Percentiles rank a stretch among this genome's conserved stretches.
phyloP scores from a whole-genome alignment of 495 filamentous ascomycete genomes.

The Lophiotrema nucula region DNA sequence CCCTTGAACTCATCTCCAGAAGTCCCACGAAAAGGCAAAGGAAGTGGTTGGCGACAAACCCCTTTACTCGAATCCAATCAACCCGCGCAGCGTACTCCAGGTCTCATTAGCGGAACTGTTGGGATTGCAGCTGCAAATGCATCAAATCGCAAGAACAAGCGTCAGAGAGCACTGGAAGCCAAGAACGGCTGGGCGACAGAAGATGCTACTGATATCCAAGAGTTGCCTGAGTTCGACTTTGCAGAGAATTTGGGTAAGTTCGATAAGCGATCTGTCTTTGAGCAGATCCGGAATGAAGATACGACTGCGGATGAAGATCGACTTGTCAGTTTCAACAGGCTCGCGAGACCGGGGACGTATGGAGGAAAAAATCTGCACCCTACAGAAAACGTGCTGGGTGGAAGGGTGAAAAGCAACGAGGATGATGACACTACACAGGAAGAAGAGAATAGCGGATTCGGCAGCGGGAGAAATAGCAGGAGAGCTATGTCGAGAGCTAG shows the following conservation, averaged over 20 bases:
- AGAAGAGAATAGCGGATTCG: slow-evolving; percentile 44
- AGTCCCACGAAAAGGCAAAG: slow-evolving; percentile 33
- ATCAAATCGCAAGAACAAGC: slow-evolving; percentile 35
- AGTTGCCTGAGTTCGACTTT: slow-evolving; percentile 92
- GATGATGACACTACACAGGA: slow-evolving; percentile 70
- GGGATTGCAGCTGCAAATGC: slow-evolving; percentile 30
- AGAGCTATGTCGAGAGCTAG: slow-evolving; percentile 54
- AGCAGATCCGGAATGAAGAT: slow-evolving; percentile 83
- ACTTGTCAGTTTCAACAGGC: slow-evolving; percentile 82
- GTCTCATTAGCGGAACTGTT: slow-evolving; percentile 29
- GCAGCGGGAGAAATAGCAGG: slow-evolving; percentile 55
- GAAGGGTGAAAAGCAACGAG: slow-evolving; percentile 31
- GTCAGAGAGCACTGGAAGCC: slow-evolving; percentile 55
- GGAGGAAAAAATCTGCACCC: slow-evolving; percentile 89
- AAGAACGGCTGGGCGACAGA: slow-evolving; percentile 94
- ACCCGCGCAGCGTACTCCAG: slow-evolving; percentile 32
- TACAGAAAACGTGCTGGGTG: slow-evolving; percentile 85
- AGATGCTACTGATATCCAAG: slow-evolving; percentile 95
- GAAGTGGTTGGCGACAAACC: slow-evolving; percentile 79
- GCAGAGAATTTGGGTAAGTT: slow-evolving; percentile 84
- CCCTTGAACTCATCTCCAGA: slow-evolving; percentile 31
- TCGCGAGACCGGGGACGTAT: slow-evolving; percentile 71
- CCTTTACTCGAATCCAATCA: slow-evolving; percentile 60
- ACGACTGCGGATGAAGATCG: slow-evolving; percentile 83
- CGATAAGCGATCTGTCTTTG: slow-evolving; percentile 86